phyloP scores from a whole-genome alignment of 352 stramenopile genomes.

The Blastocystis sp. region DNA sequence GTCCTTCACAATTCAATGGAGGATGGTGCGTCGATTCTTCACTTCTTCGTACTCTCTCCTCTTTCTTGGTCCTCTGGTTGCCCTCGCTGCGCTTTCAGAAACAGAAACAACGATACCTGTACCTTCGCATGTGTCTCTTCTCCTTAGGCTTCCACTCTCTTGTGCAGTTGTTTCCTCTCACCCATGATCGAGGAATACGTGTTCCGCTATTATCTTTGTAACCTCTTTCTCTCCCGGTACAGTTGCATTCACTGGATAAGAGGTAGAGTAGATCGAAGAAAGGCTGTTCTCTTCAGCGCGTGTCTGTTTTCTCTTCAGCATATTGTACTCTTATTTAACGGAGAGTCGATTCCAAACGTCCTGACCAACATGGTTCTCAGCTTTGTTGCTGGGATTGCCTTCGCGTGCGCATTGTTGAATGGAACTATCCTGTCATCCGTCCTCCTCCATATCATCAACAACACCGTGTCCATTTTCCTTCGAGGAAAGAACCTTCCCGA shows the following conservation, averaged over 20 bases:
- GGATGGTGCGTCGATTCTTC: no score
- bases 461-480: background rate
- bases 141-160: background rate
- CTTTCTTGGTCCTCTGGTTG: background rate
- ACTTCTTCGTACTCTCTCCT: background rate
- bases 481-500: background rate
- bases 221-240: background rate
- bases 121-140: background rate
- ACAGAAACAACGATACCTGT: no score
- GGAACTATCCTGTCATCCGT: background rate
- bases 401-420: background rate
- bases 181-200: conserved; percentile 5
- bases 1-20: no score
- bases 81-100: background rate
- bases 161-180: background rate
- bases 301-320: background rate
- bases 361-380: background rate
- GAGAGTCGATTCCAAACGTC: background rate
- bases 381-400: background rate
- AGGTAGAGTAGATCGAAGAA: background rate
- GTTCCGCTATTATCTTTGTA: conserved; percentile 13
- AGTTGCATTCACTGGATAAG: background rate
- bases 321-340: background rate
- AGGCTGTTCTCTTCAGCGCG: background rate
- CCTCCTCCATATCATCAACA: background rate